These are phyloP conservation scores for Sanchytrium tribonematis DNA, from an alignment of 371 early-diverging fungal species.

Conservation along the genomic window DNA sequence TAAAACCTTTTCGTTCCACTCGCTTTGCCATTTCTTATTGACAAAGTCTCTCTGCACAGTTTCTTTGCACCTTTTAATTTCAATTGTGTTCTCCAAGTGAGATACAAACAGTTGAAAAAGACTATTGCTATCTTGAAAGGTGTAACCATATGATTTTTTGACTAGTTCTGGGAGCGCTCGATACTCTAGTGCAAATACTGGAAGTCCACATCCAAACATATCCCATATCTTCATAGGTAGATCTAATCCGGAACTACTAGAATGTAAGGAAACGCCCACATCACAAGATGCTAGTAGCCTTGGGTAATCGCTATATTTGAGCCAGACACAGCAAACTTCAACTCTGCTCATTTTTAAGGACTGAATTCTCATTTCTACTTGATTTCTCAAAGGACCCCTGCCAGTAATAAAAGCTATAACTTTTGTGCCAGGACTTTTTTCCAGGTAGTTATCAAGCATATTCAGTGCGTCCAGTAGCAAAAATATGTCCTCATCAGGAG, in stretches of 20 bases:
- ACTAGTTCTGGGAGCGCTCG: too few relatives aligned
- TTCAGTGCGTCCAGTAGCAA: conserved; percentile 39
- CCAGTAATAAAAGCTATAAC: conserved; percentile 68
- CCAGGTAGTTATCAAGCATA: conserved; percentile 11
- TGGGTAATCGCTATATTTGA: conserved; percentile 51
- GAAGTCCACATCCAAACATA: conserved; percentile 83
- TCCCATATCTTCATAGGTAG: conserved; percentile 93
- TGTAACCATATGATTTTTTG: too few relatives aligned
- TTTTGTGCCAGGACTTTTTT: conserved; percentile 16
- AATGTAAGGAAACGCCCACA: conserved; percentile 68
- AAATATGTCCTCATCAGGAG: conserved; percentile 74
- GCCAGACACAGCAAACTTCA: conserved; percentile 46
- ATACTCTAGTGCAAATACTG: conserved; percentile 53
- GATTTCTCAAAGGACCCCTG: conserved; percentile 46
- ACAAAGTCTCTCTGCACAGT: too few relatives aligned
- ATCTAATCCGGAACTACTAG: conserved; percentile 69
- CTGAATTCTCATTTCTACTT: conserved; percentile 31
- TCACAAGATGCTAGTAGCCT: conserved; percentile 56
- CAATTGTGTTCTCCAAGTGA: too few relatives aligned
- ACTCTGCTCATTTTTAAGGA: conserved; percentile 23
- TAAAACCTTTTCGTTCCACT: too few relatives aligned
- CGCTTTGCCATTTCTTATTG: too few relatives aligned
- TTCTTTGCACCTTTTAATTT: too few relatives aligned
- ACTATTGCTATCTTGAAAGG: too few relatives aligned
- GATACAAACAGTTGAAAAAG: too few relatives aligned